Evolutionary conservation across 2,329 filamentous ascomycete genomes (phyloP).

Genomic region (Calonectria henricotiae): DNA sequence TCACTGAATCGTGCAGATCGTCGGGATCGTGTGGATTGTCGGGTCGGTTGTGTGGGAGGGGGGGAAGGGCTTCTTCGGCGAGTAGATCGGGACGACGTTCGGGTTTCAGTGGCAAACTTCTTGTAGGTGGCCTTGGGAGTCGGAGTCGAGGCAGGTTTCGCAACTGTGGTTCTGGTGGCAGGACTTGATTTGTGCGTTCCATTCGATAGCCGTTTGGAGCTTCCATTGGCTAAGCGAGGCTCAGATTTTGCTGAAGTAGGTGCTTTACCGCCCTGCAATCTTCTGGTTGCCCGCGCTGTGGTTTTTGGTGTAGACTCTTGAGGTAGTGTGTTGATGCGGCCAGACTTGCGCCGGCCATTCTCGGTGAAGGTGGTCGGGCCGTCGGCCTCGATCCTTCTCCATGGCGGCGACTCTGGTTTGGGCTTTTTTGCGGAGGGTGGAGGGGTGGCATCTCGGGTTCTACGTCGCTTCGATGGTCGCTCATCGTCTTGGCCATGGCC

Average conservation of each 20-base stretch:
- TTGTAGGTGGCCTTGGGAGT: conserved; percentile 55
- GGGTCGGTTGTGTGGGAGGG: conserved; percentile 59
- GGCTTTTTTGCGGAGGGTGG: conserved; percentile 63
- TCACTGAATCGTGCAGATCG: conserved; percentile 62
- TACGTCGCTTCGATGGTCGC: conserved; percentile 77
- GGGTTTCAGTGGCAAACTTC: conserved; percentile 52
- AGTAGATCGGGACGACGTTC: conserved; percentile 54
- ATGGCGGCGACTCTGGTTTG: conserved; percentile 83
- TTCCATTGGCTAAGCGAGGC: conserved; percentile 49
- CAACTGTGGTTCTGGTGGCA: conserved; percentile 47
- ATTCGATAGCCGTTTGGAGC: conserved; percentile 49
- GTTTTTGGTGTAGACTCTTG: conserved; percentile 68
- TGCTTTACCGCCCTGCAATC: conserved; percentile 56
- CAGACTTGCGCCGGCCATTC: conserved; percentile 80
- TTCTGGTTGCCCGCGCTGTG: conserved; percentile 69
- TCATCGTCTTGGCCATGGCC: conserved; percentile 60
- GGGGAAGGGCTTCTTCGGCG: conserved; percentile 62
- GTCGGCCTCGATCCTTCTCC: conserved; percentile 89
- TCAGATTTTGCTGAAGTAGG: conserved; percentile 56
- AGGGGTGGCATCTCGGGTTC: conserved; percentile 68
- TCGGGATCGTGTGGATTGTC: conserved; percentile 62
- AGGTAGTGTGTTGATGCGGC: conserved; percentile 74
- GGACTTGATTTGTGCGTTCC: conserved; percentile 51
- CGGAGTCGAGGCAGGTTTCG: conserved; percentile 47
- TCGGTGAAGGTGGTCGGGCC: conserved; percentile 89